These are phyloP conservation scores for Hanseniaspora mollemarum DNA, from an alignment of 805 yeast genomes.

Conservation along the genomic window DNA sequence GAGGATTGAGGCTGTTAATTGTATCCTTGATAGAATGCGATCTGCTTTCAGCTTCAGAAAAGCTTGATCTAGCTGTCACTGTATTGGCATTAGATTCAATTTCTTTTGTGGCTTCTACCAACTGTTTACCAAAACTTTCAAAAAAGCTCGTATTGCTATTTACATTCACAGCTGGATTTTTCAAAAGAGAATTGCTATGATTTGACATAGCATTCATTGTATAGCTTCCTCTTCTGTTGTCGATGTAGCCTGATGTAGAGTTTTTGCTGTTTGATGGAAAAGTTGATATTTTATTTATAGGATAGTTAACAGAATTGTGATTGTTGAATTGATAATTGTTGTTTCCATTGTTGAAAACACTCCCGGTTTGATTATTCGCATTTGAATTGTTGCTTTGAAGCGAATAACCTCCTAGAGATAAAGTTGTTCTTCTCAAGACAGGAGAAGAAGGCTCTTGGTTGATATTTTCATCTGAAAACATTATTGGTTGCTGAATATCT, in stretches of 20 bases:
- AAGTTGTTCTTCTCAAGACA: conserved; percentile 23
- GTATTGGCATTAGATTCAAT: conserved; percentile 18
- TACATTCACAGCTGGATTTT: neutral
- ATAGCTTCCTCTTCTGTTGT: conserved; percentile 15
- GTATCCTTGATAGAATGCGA: conserved; percentile 14
- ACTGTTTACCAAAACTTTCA: conserved; percentile 28
- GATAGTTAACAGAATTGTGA: conserved; percentile 14
- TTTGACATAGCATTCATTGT: neutral
- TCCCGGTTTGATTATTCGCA: neutral
- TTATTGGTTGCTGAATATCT: conserved; percentile 18
- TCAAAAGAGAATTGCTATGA: conserved; percentile 4
- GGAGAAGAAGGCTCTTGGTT: conserved; percentile 19
- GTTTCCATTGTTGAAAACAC: neutral
- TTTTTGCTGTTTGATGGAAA: conserved; percentile 6
- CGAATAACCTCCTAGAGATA: conserved; percentile 25
- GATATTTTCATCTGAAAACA: neutral
- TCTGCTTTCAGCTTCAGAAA: conserved; percentile 13
- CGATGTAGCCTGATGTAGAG: neutral
- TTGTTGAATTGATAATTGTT: conserved; percentile 4
- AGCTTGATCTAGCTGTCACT: neutral
- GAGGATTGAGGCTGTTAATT: conserved; percentile 5
- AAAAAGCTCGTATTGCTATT: conserved; percentile 24
- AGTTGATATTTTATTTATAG: conserved; percentile 1
- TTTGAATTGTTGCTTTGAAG: conserved; percentile 14
- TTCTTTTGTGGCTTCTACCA: conserved; percentile 30